A percentile compares a stretch with the other conserved stretches of the same genome.
Conservation (phyloP, 2,329 filamentous ascomycete species). For the Aspergillus novoparasiticus region DNA sequence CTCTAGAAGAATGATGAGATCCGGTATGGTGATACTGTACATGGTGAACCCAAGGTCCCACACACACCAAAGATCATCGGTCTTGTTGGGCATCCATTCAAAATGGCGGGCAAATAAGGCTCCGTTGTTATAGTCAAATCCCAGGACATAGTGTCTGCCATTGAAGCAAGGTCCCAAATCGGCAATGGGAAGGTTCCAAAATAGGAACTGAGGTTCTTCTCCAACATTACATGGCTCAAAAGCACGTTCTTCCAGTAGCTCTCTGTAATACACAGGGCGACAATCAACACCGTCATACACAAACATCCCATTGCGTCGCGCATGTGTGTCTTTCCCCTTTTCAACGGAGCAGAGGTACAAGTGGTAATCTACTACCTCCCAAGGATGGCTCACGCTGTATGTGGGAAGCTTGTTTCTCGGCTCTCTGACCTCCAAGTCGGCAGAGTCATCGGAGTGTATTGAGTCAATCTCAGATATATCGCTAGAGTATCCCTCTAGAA, state of each 20-base stretch:
- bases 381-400: conserved; percentile 28
- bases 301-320: conserved; percentile 25
- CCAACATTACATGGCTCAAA: conserved; percentile 16
- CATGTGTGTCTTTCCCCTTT: conserved; percentile 16
- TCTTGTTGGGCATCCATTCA: conserved; percentile 23
- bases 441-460: conserved; percentile 1
- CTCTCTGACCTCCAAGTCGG: background rate
- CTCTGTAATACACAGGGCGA: conserved; percentile 22
- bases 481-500: conserved; percentile 7
- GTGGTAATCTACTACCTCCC: conserved; percentile 36
- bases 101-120: conserved; percentile 31
- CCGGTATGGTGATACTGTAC: conserved; percentile 25
- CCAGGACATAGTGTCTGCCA: conserved; percentile 30
- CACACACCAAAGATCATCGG: conserved; percentile 27
- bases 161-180: conserved; percentile 18
- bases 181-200: conserved; percentile 28
- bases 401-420: conserved; percentile 7
- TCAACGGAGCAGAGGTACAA: conserved; percentile 34
- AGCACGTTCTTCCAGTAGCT: conserved; percentile 21
- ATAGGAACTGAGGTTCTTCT: conserved; percentile 22
- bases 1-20: conserved; percentile 25
- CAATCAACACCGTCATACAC: conserved; percentile 31
- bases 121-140: conserved; percentile 27
- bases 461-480: conserved; percentile 7
- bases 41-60: conserved; percentile 31